Base-by-base conservation (phyloP, 73 alveolate species). In the Stentor roeselii region DNA sequence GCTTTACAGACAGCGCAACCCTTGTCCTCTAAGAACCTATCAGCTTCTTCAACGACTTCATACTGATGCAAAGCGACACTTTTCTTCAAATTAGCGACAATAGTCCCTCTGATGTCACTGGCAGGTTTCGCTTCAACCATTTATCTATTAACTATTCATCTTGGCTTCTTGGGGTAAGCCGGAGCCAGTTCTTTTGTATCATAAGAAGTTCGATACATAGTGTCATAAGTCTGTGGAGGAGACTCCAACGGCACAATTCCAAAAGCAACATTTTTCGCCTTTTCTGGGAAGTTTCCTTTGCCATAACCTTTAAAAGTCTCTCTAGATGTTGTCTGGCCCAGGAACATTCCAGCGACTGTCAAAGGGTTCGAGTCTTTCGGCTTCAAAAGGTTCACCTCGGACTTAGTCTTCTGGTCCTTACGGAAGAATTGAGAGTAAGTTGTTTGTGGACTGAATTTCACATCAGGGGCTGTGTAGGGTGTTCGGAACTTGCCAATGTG, bases 391-490 rank as follows among this genome's bases (percentile, higher is more conserved):
- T n/a, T n/a, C 21, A 11, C 21, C 21, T 6, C 67, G 6, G 67
- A 50, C 21, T 50, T 50, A 11, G 67, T 50, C 6, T 21, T 21
- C 67, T 50, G 67, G 21, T 21, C 67, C 67, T 50, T 50, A 50
- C 6, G 67, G 67, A 50, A 50, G 21, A 11, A 11, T 21, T 50
- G 67, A 50, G 67, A 11, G 34, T 67, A 67, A 67, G 80, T 67
- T 11, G 80, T 21, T 32, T 21, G n/a, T 67, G 80, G n/a, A 32
- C 41, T 32, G 27, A 67, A 21, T 67, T 67, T 67, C 80, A 67
- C 80, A 14, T 67, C 80, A 27, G n/a, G 41, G 11, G 27, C 41
- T 67, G 42, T 67, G 34, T 67, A 67, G 34, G 80, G 80, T 67
- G 21, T 11, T 0, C n/a, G 27, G 34, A 32, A 67, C 37, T 21